Evolutionary conservation across 495 filamentous ascomycete species (phyloP), one percentile per base, ranked within the genome.

Genomic region (Penicillium psychrofluorescens): DNA sequence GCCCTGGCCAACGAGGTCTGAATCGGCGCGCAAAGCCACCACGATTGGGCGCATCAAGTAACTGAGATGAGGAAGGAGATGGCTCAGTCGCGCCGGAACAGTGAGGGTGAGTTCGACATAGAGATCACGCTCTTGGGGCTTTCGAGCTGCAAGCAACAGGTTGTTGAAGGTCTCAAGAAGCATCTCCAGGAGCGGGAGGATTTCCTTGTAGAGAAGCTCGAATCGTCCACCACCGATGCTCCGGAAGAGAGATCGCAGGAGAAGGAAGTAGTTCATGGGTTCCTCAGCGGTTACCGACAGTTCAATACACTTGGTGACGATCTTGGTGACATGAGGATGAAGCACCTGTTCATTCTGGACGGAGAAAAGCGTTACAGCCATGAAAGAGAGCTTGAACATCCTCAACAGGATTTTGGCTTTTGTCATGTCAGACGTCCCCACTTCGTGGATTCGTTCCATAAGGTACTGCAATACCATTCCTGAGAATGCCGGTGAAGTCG

Each of bases 361-460:
- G 0, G 88, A 90, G 60, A 99, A 99, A 8, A 99, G 67, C 0
- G 94, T 97, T 27, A 99, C 94, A 1, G 94, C 94, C 94, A 99
- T 99, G 69, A 99, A 99, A 5, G 90, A 95, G 36, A 99, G 73
- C 67, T 99, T 99, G 74, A 99, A 99, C 40, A 99, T 81, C 36
- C 94, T 81, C 11, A 99, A 72, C 8, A 99, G 71, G 41, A 97
- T 92, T 38, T 90, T 89, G 0, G 91, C 90, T 63, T 88, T 90
- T 45, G 85, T 86, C 38, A 87, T 84, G 59, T 97, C 88, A 10
- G 83, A 83, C 0, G 88, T 94, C 31, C 94, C 94, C 35, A 99
- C 88, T 50, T 97, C 88, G 46, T 92, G 83, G 42, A 99, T 94
- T 27, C 85, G 82, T 56, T 89, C 86, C 92, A 99, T 97, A 38